Evolutionary conservation across 345 rosid species (phyloP).

Genomic region (Balakata baccata): DNA sequence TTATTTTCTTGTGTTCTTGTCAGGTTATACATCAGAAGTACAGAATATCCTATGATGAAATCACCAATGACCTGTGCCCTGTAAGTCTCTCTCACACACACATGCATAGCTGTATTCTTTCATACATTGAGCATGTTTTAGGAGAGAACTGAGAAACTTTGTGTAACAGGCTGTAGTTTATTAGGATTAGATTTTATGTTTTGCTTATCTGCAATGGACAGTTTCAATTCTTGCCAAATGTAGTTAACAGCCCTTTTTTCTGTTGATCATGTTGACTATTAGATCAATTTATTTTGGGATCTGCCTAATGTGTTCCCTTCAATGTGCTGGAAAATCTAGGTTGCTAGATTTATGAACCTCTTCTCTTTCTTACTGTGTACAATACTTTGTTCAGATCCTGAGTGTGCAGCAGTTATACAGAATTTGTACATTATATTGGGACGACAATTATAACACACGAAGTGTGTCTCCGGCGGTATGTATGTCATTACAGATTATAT

Average conservation of each 20-base stretch:
- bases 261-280: background rate
- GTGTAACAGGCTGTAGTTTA: no score
- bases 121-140: background rate
- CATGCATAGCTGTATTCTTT: background rate
- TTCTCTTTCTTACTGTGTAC: background rate
- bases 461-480: constrained; percentile 88
- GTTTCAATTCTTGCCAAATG: no score
- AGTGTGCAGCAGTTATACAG: constrained; percentile 97
- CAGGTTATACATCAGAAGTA: constrained; percentile 99
- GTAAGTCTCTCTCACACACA: constrained; percentile 41
- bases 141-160: no score
- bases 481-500: constrained; percentile 2
- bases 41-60: constrained; percentile 92
- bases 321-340: no score
- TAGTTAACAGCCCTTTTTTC: no score
- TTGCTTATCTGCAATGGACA: no score
- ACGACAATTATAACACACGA: constrained; percentile 92
- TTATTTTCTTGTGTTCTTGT: constrained; percentile 5
- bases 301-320: no score
- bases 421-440: constrained; percentile 95
- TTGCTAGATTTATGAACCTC: background rate
- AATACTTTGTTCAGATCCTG: constrained; percentile 57
- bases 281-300: no score
- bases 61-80: constrained; percentile 89
- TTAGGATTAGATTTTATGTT: no score